These are phyloP conservation scores for Penicillium pulvis DNA, from an alignment of 495 filamentous ascomycete species.

Conservation along the genomic window DNA sequence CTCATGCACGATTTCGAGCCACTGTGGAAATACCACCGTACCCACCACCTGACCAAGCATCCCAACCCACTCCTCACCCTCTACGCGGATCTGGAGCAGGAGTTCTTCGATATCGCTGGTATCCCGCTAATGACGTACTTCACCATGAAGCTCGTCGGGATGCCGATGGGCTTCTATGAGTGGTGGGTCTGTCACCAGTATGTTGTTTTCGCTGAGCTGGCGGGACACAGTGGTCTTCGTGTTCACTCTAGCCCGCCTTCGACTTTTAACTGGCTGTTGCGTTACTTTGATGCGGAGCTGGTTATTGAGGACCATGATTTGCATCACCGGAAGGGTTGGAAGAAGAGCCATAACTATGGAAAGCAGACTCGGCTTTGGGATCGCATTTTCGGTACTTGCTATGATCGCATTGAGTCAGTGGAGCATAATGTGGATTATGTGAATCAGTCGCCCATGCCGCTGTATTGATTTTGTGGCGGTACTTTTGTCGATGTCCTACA, in stretches of 20 bases:
- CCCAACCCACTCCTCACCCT: slow-evolving; percentile 39
- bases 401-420: slow-evolving; percentile 33
- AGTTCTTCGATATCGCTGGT: slow-evolving; percentile 42
- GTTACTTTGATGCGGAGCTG: slow-evolving; percentile 33
- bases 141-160: slow-evolving; percentile 32
- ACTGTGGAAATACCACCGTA: slow-evolving; percentile 45
- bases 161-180: slow-evolving; percentile 45
- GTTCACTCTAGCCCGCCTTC: slow-evolving; percentile 34
- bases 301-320: slow-evolving; percentile 44
- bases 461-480: background rate
- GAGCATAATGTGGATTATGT: slow-evolving; percentile 36
- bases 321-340: slow-evolving; percentile 45
- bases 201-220: slow-evolving; percentile 37
- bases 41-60: slow-evolving; percentile 45
- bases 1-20: slow-evolving; percentile 35
- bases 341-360: slow-evolving; percentile 43
- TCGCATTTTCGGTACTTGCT: slow-evolving; percentile 40
- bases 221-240: slow-evolving; percentile 39
- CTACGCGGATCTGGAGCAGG: slow-evolving; percentile 41
- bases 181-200: slow-evolving; percentile 47
- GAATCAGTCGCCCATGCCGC: slow-evolving; percentile 33
- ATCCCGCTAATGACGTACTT: slow-evolving; percentile 39
- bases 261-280: slow-evolving; percentile 32
- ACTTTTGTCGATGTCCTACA: background rate
- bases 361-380: slow-evolving; percentile 47